Evolutionary conservation across 495 filamentous ascomycete species (phyloP).

Genomic region (Penicillium longicatenatum): DNA sequence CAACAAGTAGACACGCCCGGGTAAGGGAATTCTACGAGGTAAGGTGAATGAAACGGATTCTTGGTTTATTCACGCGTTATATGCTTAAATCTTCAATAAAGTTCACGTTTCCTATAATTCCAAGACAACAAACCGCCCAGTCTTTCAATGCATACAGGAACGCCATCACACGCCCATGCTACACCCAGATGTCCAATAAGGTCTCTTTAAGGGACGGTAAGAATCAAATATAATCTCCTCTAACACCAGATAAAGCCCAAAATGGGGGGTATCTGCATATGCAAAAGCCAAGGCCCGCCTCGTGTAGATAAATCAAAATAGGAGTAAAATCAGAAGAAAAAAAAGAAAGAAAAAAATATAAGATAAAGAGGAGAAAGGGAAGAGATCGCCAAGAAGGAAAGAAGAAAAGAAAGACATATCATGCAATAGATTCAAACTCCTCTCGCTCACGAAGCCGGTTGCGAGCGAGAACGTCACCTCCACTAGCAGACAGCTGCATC

Average conservation of each 20-base stretch:
- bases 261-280: slow-evolving; percentile 36
- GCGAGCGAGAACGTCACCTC: slow-evolving; percentile 84
- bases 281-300: slow-evolving; percentile 28
- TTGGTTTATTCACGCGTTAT: neutral
- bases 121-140: slow-evolving; percentile 6
- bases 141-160: slow-evolving; percentile 26
- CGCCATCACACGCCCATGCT: slow-evolving; percentile 15
- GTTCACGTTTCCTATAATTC: neutral
- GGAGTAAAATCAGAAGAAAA: slow-evolving; percentile 16
- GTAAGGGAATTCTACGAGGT: too few relatives aligned
- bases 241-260: slow-evolving; percentile 32
- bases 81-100: neutral
- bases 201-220: neutral
- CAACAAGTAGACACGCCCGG: too few relatives aligned
- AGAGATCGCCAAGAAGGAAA: slow-evolving; percentile 6
- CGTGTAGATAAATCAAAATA: slow-evolving; percentile 14
- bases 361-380: slow-evolving; percentile 13
- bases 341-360: slow-evolving; percentile 3
- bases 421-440: slow-evolving; percentile 57
- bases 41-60: neutral
- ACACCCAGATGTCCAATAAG: neutral
- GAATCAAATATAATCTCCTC: slow-evolving; percentile 18
- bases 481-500: slow-evolving; percentile 90
- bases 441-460: slow-evolving; percentile 79
- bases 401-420: slow-evolving; percentile 17